Conservation (phyloP, 2,329 filamentous ascomycete genomes). For the Fusarium buxicola region DNA sequence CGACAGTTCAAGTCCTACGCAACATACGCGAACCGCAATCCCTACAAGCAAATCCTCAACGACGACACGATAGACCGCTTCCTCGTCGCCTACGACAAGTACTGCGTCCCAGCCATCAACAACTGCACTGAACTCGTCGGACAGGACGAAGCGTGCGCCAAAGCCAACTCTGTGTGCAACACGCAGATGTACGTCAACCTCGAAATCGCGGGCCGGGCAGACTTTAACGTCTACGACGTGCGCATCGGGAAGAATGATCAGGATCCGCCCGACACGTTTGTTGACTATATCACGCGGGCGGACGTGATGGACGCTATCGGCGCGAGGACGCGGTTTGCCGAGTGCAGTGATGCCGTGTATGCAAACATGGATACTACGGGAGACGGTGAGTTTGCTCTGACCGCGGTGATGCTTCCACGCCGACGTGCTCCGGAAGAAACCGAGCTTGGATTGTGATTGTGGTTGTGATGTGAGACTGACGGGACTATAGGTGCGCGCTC, state of each 20-base stretch:
- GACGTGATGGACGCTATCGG: slow-evolving; percentile 44
- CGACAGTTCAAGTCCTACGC: slow-evolving; percentile 51
- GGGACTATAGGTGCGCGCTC: slow-evolving; percentile 53
- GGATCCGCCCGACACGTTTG: slow-evolving; percentile 41
- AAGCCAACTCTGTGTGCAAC: slow-evolving; percentile 44
- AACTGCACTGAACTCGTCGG: slow-evolving; percentile 41
- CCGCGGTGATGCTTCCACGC: not conserved
- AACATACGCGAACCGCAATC: slow-evolving; percentile 50
- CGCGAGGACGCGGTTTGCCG: slow-evolving; percentile 40
- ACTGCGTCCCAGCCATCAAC: slow-evolving; percentile 37
- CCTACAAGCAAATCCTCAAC: slow-evolving; percentile 47
- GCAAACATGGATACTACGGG: slow-evolving; percentile 40
- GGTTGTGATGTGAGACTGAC: slow-evolving; percentile 29
- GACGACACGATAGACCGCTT: slow-evolving; percentile 33
- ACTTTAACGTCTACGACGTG: slow-evolving; percentile 62
- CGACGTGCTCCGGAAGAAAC: not conserved
- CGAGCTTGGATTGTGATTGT: not conserved
- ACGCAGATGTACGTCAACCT: slow-evolving; percentile 45
- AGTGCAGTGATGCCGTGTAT: slow-evolving; percentile 43
- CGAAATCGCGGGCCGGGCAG: slow-evolving; percentile 38
- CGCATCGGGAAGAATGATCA: slow-evolving; percentile 46
- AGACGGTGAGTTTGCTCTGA: slow-evolving; percentile 32
- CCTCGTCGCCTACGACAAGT: slow-evolving; percentile 47
- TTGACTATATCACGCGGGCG: slow-evolving; percentile 39
- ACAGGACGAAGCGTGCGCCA: slow-evolving; percentile 45